These are phyloP conservation scores for Fagopyrum tataricum DNA, from an alignment of 148 eudicot genomes.

Conservation along the genomic window DNA sequence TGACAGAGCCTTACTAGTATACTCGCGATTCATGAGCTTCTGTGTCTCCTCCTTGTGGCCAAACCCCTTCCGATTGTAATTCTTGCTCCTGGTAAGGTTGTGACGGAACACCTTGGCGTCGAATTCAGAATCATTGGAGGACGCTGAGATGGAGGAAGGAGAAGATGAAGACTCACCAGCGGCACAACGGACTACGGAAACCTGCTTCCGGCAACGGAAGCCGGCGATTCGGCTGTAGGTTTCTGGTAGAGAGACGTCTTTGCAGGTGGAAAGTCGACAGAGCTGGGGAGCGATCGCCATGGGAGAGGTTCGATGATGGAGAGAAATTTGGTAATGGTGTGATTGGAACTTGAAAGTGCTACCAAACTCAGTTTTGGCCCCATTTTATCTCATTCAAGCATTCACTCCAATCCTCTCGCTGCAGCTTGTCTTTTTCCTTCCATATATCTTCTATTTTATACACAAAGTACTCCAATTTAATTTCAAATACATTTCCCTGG, in stretches of 20 bases:
- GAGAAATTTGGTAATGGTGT: conserved; percentile 8
- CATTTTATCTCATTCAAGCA: conserved; percentile 1
- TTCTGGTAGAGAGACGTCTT: conserved; percentile 40
- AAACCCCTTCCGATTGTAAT: conserved; percentile 84
- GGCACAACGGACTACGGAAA: conserved; percentile 53
- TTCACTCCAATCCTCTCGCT: conserved; percentile 9
- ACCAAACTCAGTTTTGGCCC: not conserved
- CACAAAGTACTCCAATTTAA: not conserved
- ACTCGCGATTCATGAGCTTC: conserved; percentile 78
- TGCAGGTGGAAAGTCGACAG: conserved; percentile 28
- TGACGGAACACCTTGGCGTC: conserved; percentile 80
- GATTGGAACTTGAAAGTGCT: conserved; percentile 1
- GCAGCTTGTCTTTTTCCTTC: not conserved
- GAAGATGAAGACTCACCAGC: conserved; percentile 37
- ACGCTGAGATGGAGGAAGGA: conserved; percentile 19
- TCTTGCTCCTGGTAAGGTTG: conserved; percentile 80
- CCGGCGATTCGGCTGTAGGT: conserved; percentile 16
- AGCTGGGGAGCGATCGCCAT: conserved; percentile 75
- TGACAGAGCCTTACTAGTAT: conserved; percentile 46
- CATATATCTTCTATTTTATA: not conserved
- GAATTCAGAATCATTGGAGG: conserved; percentile 36
- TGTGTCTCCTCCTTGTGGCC: conserved; percentile 76
- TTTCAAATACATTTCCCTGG: too few relatives aligned
- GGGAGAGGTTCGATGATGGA: conserved; percentile 3
- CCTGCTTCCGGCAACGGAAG: conserved; percentile 28